Conservation (phyloP, 192 early-diverging fungal species). For the Funneliformis geosporum region DNA sequence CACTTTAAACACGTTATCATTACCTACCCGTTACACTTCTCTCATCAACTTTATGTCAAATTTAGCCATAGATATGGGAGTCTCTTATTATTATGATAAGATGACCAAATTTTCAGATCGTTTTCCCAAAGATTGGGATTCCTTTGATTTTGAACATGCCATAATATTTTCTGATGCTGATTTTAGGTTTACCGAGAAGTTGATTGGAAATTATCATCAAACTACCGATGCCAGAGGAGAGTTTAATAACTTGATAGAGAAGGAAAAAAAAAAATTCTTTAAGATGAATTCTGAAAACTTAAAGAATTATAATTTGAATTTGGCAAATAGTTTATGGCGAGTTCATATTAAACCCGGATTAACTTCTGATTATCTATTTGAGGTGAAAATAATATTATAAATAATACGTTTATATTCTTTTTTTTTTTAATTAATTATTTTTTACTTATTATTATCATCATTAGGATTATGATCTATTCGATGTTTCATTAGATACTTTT, state of each 20-base stretch:
- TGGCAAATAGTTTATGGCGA: not conserved
- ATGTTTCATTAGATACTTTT: not conserved
- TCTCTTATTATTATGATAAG: not conserved
- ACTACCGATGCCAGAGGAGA: not conserved
- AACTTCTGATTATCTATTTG: not conserved
- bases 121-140: not conserved
- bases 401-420: not conserved
- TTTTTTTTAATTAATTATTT: not conserved
- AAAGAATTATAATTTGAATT: not conserved
- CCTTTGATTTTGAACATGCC: not conserved
- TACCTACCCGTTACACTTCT: not conserved
- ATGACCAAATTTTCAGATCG: not conserved
- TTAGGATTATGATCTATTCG: not conserved
- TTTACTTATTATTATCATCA: not conserved
- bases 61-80: not conserved
- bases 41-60: not conserved
- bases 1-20: not conserved
- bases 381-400: not conserved
- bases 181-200: not conserved
- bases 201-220: not conserved
- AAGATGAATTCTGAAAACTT: slow-evolving; percentile 15
- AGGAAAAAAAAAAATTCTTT: not conserved
- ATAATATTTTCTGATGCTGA: not conserved
- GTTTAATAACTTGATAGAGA: not conserved
- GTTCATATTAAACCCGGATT: not conserved